phyloP scores from a whole-genome alignment of 768 basidiomycete species.

The Rhizopogon rudus region DNA sequence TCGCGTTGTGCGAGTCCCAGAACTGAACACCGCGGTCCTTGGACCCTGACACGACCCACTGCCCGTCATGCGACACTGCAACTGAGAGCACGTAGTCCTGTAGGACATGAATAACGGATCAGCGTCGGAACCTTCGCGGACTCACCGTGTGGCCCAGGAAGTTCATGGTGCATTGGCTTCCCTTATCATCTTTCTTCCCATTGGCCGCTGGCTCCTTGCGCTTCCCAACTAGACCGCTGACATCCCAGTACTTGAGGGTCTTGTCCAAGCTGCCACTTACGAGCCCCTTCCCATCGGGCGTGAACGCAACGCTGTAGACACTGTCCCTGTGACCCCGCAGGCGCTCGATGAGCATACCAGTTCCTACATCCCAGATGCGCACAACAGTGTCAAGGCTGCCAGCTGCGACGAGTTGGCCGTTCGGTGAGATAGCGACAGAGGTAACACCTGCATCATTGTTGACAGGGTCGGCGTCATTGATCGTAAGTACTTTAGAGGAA shows the following conservation, averaged over 20 bases:
- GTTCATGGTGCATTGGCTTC: conserved; percentile 24
- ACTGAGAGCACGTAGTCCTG: conserved; percentile 28
- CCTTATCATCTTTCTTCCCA: conserved; percentile 22
- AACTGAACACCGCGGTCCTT: conserved; percentile 30
- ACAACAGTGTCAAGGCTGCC: conserved; percentile 49
- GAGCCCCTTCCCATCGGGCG: conserved; percentile 15
- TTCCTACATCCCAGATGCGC: conserved; percentile 46
- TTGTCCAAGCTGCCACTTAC: conserved; percentile 26
- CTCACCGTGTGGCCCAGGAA: conserved; percentile 24
- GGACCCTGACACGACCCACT: conserved; percentile 32
- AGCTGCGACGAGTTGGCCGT: conserved; percentile 43
- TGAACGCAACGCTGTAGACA: conserved; percentile 28
- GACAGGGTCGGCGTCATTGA: conserved; percentile 14
- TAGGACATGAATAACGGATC: neutral
- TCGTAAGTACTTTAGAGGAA: conserved; percentile 27
- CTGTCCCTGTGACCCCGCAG: conserved; percentile 25
- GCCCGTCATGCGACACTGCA: conserved; percentile 27
- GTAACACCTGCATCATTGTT: conserved; percentile 17
- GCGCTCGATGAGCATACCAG: conserved; percentile 23
- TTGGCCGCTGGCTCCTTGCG: conserved; percentile 34
- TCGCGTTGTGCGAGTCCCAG: conserved; percentile 30
- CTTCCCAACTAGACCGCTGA: conserved; percentile 18
- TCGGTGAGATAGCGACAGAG: conserved; percentile 22
- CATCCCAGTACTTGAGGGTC: conserved; percentile 41
- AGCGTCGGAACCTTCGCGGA: neutral